These are phyloP conservation scores for Datura wrightii DNA, from an alignment of 257 asterid species.

Conservation along the genomic window DNA sequence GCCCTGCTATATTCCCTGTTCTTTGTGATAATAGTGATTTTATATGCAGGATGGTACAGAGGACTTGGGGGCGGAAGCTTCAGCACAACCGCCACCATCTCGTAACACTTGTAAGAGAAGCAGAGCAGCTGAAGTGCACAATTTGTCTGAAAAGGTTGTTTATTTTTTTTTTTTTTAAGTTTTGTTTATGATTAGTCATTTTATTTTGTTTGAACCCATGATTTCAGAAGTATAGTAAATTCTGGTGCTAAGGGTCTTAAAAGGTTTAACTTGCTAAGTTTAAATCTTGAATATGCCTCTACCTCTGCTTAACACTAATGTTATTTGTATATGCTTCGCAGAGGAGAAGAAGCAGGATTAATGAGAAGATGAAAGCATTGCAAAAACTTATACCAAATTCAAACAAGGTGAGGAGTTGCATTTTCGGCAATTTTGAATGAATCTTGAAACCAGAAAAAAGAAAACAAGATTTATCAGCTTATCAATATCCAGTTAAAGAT, in stretches of 20 bases:
- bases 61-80: constrained; percentile 45
- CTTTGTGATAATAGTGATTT: neutral
- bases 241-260: neutral
- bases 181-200: neutral
- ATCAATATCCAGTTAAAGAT: neutral
- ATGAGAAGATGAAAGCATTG: constrained; percentile 84
- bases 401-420: constrained; percentile 57
- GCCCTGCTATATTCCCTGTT: neutral
- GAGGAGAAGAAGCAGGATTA: constrained; percentile 87
- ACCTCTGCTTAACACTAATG: neutral
- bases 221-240: neutral
- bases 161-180: neutral
- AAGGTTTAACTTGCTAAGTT: neutral
- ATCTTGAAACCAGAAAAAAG: neutral
- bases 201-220: neutral
- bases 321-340: constrained; percentile 33
- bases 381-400: constrained; percentile 83
- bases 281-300: neutral
- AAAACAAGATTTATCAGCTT: neutral
- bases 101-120: constrained; percentile 66
- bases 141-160: constrained; percentile 74
- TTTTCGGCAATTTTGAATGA: neutral
- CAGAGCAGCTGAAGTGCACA: constrained; percentile 89
- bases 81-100: constrained; percentile 34
- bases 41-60: constrained; percentile 54